Base-by-base conservation (phyloP, 2,329 filamentous ascomycete species). In the Cladosporium sp. region DNA sequence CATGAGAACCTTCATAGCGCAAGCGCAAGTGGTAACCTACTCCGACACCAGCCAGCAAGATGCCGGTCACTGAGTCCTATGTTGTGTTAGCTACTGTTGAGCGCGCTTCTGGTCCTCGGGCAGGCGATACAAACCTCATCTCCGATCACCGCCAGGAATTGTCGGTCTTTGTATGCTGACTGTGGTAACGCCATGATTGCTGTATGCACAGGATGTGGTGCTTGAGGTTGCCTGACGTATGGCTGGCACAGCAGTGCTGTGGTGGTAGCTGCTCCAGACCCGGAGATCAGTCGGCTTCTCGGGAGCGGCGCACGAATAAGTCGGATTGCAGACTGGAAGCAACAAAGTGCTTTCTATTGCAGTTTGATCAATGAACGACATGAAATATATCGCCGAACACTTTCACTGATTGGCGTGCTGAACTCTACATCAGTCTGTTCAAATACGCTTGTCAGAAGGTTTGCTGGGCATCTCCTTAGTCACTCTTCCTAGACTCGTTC, bases 71-170 rank as follows among this genome's bases (percentile, higher is more conserved):
- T 57, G 95, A 97, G 82, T 96, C 92, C 95, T 99, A 67, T 25
- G 18, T 25, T 26, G 58, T 64, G 43, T 63, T 23, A 68, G 53
- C 54, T 64, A 79, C n/a, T n/a, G 34, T 43, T 67, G 18, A 72
- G 67, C 74, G 7, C 30, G 10, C 26, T 46, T 25, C 48, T 30
- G 21, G n/a, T 16, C 16, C 30, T 8, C 73, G 32, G 30, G 32
- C n/a, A 46, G 28, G 48, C 1, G 49, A 26, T 25, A 14, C 66
- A 69, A 58, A 92, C 95, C 88, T 99, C 95, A 79, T 99, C 95
- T 61, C 95, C 95, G 76, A 99, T 99, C 58, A 99, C 94, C 70
- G 95, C 95, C 66, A 99, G 88, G 77, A 99, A 97, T 81, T 99
- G 91, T 74, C 95, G 88, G 81, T 98, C 93, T 82, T 87, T 88